Conservation (phyloP, 1,284 basidiomycete genomes). For the Leccinum griseonigrum region DNA sequence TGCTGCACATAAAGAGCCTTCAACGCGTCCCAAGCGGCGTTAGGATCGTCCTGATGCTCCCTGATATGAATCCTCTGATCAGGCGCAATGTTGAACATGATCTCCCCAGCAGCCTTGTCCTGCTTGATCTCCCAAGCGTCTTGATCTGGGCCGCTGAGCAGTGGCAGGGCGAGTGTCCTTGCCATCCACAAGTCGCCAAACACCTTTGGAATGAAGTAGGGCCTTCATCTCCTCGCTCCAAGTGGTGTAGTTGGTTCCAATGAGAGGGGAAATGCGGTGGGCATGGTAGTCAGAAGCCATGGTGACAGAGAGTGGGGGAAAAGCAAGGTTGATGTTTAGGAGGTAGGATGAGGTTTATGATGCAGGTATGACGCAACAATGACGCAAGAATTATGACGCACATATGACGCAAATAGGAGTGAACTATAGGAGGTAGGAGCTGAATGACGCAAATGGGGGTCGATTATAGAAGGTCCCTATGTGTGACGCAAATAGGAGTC, state of each 20-base stretch:
- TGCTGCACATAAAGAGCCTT: too few relatives aligned
- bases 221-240: constrained; percentile 7
- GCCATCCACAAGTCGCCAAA: constrained; percentile 1
- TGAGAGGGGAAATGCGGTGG: neutral
- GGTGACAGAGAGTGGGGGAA: neutral
- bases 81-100: neutral
- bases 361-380: too few relatives aligned
- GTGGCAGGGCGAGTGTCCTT: neutral
- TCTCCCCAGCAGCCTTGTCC: constrained; percentile 4
- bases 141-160: too few relatives aligned
- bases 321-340: neutral
- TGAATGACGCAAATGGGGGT: too few relatives aligned
- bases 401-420: too few relatives aligned
- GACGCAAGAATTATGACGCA: too few relatives aligned
- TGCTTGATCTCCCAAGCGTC: neutral
- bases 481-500: too few relatives aligned
- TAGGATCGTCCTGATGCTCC: too few relatives aligned
- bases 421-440: too few relatives aligned
- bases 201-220: constrained; percentile 1
- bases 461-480: too few relatives aligned
- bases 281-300: neutral
- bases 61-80: constrained; percentile 4
- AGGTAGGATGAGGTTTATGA: neutral
- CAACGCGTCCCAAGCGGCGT: too few relatives aligned
- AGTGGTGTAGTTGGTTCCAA: neutral